Percentiles rank a stretch among this genome's conserved stretches.
These are phyloP conservation scores for Fomes fomentarius DNA, from an alignment of 1,284 basidiomycete species.

Conservation along the genomic window DNA sequence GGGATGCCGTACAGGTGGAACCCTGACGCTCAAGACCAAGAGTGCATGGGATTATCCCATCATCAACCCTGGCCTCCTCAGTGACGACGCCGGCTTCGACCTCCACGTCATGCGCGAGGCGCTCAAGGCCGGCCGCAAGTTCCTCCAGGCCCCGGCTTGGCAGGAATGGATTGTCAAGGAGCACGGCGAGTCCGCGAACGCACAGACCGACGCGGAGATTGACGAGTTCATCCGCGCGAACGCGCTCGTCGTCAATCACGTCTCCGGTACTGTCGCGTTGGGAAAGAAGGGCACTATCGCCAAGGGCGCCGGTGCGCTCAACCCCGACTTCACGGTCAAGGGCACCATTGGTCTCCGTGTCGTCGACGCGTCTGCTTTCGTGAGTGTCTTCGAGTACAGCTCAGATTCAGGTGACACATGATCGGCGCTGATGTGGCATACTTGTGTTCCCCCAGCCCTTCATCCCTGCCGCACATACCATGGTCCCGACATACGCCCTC, in stretches of 20 bases:
- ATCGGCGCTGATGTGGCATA: not conserved
- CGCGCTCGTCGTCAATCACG: conserved; percentile 6
- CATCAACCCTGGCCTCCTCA: conserved; percentile 27
- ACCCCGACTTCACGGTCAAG: conserved; percentile 35
- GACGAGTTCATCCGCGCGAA: conserved; percentile 14
- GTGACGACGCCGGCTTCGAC: conserved; percentile 24
- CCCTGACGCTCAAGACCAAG: conserved; percentile 25
- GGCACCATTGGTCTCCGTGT: conserved; percentile 34
- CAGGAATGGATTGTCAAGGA: conserved; percentile 7
- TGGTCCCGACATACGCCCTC: conserved; percentile 26
- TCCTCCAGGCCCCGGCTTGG: conserved; percentile 24
- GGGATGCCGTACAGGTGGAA: conserved; percentile 22
- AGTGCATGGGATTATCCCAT: conserved; percentile 27
- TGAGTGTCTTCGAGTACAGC: conserved; percentile 9
- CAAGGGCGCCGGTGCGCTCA: conserved; percentile 29
- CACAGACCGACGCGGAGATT: conserved; percentile 15
- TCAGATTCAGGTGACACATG: not conserved
- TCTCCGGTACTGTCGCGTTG: conserved; percentile 5
- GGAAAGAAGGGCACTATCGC: conserved; percentile 1
- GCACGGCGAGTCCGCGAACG: conserved; percentile 1
- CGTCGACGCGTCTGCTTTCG: conserved; percentile 39
- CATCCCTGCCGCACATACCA: conserved; percentile 27
- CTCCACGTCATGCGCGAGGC: conserved; percentile 21
- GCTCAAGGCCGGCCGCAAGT: conserved; percentile 19
- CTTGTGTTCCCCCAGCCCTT: conserved; percentile 19